These are phyloP conservation scores for Helianthus tuberosus DNA, from an alignment of 129 eudicot species.

Conservation along the genomic window DNA sequence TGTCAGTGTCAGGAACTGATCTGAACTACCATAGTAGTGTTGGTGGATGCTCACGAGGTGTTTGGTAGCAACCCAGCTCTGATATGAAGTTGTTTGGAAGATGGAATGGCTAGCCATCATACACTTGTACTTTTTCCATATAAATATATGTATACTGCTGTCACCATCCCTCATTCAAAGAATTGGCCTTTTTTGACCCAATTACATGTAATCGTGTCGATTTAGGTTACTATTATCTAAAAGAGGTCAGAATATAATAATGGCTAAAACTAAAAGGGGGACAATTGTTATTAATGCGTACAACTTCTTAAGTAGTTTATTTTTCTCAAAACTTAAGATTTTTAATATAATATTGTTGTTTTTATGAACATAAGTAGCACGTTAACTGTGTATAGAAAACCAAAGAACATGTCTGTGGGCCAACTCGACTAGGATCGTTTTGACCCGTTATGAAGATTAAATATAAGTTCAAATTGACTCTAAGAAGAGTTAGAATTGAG, in stretches of 20 bases:
- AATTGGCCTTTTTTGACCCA: too few relatives aligned
- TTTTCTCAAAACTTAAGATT: background rate
- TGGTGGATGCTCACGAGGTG: too few relatives aligned
- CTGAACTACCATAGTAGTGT: too few relatives aligned
- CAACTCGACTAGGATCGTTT: background rate
- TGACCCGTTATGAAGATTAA: background rate
- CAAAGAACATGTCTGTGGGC: background rate
- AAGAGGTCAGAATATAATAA: background rate
- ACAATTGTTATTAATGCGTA: slow-evolving; percentile 1
- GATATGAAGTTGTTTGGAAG: too few relatives aligned
- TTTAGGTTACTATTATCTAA: background rate
- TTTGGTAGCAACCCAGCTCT: too few relatives aligned
- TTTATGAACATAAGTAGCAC: slow-evolving; percentile 2
- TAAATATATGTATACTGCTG: too few relatives aligned
- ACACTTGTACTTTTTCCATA: too few relatives aligned
- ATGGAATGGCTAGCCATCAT: too few relatives aligned
- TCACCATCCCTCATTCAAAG: too few relatives aligned
- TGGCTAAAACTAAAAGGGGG: background rate
- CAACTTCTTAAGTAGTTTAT: background rate
- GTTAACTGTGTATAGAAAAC: background rate
- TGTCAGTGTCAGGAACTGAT: too few relatives aligned
- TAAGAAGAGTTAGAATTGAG: background rate
- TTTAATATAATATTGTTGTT: background rate
- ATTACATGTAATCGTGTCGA: too few relatives aligned
- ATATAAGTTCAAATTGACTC: background rate